Evolutionary conservation across 2,329 filamentous ascomycete genomes (phyloP).

Genomic region (Penicillium sumatraense): DNA sequence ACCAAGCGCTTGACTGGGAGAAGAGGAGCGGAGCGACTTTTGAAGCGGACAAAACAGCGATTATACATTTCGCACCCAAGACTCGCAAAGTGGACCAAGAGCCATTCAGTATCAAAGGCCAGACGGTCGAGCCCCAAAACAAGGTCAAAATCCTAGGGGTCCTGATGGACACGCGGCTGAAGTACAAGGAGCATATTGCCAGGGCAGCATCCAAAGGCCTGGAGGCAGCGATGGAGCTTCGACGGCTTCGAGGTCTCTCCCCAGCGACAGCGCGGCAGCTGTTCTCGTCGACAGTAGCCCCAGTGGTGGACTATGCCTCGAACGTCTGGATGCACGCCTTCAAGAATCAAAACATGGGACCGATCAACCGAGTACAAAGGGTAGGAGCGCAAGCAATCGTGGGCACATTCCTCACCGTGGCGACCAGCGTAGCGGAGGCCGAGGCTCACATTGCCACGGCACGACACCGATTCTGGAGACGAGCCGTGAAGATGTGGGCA

Average conservation of each 20-base stretch:
- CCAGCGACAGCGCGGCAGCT: slow-evolving; percentile 25
- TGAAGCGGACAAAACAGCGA: slow-evolving; percentile 40
- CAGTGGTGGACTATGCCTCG: slow-evolving; percentile 35
- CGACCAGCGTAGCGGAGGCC: too few species aligned
- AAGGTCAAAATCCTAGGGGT: slow-evolving; percentile 28
- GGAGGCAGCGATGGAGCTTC: slow-evolving; percentile 23
- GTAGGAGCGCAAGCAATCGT: too few species aligned
- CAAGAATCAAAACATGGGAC: too few species aligned
- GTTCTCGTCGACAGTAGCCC: slow-evolving; percentile 30
- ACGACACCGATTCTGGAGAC: too few species aligned
- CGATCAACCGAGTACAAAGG: too few species aligned
- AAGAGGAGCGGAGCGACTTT: slow-evolving; percentile 39
- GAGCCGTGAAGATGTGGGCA: too few species aligned
- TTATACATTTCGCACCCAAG: slow-evolving; percentile 39
- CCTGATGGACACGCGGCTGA: slow-evolving; percentile 29
- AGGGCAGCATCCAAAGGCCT: slow-evolving; percentile 30
- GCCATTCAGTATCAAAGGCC: slow-evolving; percentile 24
- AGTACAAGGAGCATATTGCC: slow-evolving; percentile 28
- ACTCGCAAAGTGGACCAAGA: slow-evolving; percentile 20
- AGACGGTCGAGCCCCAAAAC: slow-evolving; percentile 17
- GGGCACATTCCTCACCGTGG: too few species aligned
- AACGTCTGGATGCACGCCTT: too few species aligned
- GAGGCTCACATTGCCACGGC: too few species aligned
- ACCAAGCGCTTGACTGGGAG: too few species aligned
- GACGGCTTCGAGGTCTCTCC: slow-evolving; percentile 16